phyloP scores from a whole-genome alignment of 345 rosid species.

The Gossypium ekmanianum region DNA sequence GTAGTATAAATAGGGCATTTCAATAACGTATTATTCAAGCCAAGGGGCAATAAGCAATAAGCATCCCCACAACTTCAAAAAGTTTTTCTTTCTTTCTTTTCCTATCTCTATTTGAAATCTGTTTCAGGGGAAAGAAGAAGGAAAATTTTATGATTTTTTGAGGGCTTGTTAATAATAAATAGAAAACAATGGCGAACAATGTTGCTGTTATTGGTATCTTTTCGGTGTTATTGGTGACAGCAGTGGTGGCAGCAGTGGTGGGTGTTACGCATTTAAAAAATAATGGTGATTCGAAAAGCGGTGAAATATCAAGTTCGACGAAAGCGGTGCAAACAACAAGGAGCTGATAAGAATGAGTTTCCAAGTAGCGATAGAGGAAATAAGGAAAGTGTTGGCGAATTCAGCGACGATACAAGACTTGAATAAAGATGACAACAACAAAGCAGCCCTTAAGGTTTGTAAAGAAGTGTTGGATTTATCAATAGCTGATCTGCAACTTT shows the following conservation, averaged over 20 bases:
- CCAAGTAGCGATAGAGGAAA: conserved; percentile 31
- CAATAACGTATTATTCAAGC: too few species aligned
- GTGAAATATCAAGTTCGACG: conserved; percentile 8
- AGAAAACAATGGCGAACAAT: neutral
- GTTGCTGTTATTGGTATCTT: neutral
- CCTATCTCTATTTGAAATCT: too few species aligned
- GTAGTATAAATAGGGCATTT: too few species aligned
- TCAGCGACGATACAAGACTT: conserved; percentile 35
- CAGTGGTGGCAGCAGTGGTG: neutral
- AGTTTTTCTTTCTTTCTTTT: too few species aligned
- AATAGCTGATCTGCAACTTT: conserved; percentile 45
- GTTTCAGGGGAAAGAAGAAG: too few species aligned
- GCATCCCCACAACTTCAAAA: too few species aligned
- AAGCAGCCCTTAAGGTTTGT: conserved; percentile 53
- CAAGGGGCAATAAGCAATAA: too few species aligned
- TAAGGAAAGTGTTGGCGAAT: conserved; percentile 36
- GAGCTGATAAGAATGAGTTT: conserved; percentile 55
- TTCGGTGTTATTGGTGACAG: neutral
- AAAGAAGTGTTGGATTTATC: conserved; percentile 47
- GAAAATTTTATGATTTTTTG: too few species aligned
- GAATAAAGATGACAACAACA: conserved; percentile 32
- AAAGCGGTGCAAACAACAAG: conserved; percentile 41
- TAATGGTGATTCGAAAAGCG: neutral
- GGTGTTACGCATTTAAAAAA: neutral
- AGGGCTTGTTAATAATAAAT: too few species aligned